Percentiles rank a stretch among this genome's conserved stretches.
phyloP scores from a whole-genome alignment of 345 rosid genomes.

The Erysimum cheiranthoides region DNA sequence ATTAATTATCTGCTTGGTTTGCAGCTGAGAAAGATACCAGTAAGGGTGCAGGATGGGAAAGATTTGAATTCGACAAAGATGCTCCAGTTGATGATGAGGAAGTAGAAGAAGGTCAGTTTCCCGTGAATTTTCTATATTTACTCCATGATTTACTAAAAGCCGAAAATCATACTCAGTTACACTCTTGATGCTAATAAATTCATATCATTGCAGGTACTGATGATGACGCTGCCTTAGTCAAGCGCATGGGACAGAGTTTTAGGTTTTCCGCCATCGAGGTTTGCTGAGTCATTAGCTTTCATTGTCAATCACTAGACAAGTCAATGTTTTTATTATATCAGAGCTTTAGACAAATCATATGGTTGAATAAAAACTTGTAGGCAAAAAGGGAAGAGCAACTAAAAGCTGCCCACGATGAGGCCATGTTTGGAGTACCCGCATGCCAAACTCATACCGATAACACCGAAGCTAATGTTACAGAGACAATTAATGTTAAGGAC shows the following conservation, averaged over 20 bases:
- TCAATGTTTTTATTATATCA: background rate
- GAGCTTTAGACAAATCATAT: background rate
- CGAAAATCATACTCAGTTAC: background rate
- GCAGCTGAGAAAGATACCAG: conserved; percentile 83
- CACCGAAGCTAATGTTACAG: conserved; percentile 42
- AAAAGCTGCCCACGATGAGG: conserved; percentile 84
- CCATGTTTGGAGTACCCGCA: conserved; percentile 85
- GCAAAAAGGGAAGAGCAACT: conserved; percentile 76
- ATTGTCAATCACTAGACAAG: background rate
- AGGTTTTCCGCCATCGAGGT: conserved; percentile 88
- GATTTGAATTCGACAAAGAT: conserved; percentile 86
- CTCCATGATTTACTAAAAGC: conserved; percentile 2
- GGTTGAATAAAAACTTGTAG: conserved; percentile 49
- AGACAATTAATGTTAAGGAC: conserved; percentile 45
- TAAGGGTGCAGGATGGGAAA: conserved; percentile 88
- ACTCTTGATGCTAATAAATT: conserved; percentile 15
- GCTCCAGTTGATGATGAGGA: conserved; percentile 94
- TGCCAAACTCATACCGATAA: conserved; percentile 37
- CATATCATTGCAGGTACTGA: conserved; percentile 63
- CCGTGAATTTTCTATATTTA: background rate
- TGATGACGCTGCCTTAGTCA: conserved; percentile 79
- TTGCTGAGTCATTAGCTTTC: conserved; percentile 25
- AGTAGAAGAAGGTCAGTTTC: conserved; percentile 64
- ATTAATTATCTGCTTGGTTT: conserved; percentile 1
- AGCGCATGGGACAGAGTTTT: conserved; percentile 89